Percentiles rank a stretch among this genome's conserved stretches.
Conservation (phyloP, 495 filamentous ascomycete species). For the Hypoxylon fuscum region DNA sequence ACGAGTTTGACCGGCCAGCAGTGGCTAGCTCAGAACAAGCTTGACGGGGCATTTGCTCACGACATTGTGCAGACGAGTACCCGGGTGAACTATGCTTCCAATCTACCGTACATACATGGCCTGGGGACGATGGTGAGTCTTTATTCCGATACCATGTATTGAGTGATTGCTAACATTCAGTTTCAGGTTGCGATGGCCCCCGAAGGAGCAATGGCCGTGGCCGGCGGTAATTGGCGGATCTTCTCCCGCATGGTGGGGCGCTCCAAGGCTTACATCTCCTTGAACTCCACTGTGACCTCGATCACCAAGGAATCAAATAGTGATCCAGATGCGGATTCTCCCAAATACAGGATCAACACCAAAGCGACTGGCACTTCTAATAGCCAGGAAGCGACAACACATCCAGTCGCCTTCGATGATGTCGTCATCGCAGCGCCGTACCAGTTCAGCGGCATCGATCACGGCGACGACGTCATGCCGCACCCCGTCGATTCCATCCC, state of each 20-base stretch:
- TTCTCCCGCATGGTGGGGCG: constrained; percentile 81
- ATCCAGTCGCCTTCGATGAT: constrained; percentile 70
- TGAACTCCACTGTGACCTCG: constrained; percentile 76
- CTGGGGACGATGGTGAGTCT: constrained; percentile 87
- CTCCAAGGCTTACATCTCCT: constrained; percentile 64
- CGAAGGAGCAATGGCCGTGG: constrained; percentile 79
- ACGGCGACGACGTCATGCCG: constrained; percentile 53
- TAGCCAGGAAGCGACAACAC: constrained; percentile 27
- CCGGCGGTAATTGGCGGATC: constrained; percentile 95
- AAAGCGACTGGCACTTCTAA: constrained; percentile 36
- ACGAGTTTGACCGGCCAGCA: constrained; percentile 77
- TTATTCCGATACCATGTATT: not conserved
- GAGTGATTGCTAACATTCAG: constrained; percentile 13
- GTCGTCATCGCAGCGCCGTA: constrained; percentile 81
- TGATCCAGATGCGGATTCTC: constrained; percentile 11
- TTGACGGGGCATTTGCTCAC: constrained; percentile 71
- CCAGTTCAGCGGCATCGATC: constrained; percentile 75
- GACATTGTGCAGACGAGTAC: constrained; percentile 94
- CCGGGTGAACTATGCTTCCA: constrained; percentile 94
- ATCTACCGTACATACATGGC: constrained; percentile 84
- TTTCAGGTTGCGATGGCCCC: constrained; percentile 73
- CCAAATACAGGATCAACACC: constrained; percentile 62
- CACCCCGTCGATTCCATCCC: constrained; percentile 74
- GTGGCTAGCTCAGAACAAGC: constrained; percentile 74
- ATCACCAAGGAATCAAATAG: constrained; percentile 58